Conservation (phyloP, 768 basidiomycete genomes). For the Boletus reticulatus region DNA sequence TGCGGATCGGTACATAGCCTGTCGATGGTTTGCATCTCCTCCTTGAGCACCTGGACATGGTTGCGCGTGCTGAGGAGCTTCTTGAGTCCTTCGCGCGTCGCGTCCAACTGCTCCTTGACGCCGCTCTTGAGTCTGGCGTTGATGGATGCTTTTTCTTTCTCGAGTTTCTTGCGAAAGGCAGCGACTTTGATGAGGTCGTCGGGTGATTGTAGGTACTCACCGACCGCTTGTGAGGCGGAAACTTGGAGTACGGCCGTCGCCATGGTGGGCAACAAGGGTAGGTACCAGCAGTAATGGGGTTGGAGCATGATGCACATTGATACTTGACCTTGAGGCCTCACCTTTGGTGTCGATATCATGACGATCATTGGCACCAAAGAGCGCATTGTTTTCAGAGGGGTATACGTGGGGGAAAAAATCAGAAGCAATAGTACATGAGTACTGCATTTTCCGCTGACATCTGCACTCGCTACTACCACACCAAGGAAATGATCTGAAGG, state of each 20-base stretch:
- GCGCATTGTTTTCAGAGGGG: too few relatives aligned
- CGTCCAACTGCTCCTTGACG: constrained; percentile 90
- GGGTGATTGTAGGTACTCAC: constrained; percentile 89
- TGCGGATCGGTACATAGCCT: constrained; percentile 72
- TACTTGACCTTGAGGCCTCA: too few relatives aligned
- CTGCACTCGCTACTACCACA: too few relatives aligned
- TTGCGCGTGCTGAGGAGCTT: constrained; percentile 75
- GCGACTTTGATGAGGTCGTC: constrained; percentile 90
- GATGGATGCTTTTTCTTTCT: constrained; percentile 95
- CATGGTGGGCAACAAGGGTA: constrained; percentile 14
- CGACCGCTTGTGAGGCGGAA: constrained; percentile 83
- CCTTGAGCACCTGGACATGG: constrained; percentile 78
- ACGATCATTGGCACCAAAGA: too few relatives aligned
- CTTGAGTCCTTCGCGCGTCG: constrained; percentile 84
- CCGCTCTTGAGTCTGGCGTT: constrained; percentile 87
- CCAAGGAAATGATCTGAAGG: too few relatives aligned
- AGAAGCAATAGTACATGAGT: too few relatives aligned
- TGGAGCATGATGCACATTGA: too few relatives aligned
- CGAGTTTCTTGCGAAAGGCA: constrained; percentile 88
- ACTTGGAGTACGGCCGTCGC: constrained; percentile 50
- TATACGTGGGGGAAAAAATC: too few relatives aligned
- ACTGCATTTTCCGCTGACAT: too few relatives aligned
- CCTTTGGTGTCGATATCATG: too few relatives aligned
- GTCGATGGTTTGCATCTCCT: constrained; percentile 82
- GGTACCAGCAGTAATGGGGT: too few relatives aligned